Percentiles rank a stretch among this genome's conserved stretches.
Conservation (phyloP, 148 eudicot genomes). For the Pharnaceum exiguum region DNA sequence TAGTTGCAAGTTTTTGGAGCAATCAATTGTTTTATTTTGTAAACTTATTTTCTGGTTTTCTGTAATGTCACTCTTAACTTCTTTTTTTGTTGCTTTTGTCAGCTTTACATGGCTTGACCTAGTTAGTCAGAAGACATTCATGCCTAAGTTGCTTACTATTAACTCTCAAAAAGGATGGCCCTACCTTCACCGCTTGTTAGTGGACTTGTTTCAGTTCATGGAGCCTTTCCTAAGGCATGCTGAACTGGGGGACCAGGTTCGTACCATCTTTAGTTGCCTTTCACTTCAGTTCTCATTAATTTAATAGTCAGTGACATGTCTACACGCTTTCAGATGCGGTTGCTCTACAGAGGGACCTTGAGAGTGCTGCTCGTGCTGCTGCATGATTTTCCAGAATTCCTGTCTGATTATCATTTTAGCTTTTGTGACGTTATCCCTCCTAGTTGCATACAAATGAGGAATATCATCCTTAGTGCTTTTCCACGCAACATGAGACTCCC, state of each 20-base stretch:
- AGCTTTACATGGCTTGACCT: conserved; percentile 98
- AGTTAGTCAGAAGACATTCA: conserved; percentile 89
- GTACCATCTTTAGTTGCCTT: conserved; percentile 5
- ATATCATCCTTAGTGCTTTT: conserved; percentile 94
- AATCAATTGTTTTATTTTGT: not conserved
- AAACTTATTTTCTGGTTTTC: not conserved
- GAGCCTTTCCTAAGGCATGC: conserved; percentile 93
- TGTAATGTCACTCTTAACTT: not conserved
- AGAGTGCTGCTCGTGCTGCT: conserved; percentile 89
- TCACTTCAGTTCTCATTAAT: not conserved
- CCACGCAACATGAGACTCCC: conserved; percentile 99
- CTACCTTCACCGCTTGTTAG: conserved; percentile 73
- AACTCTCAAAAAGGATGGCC: conserved; percentile 98
- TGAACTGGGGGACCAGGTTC: conserved; percentile 80
- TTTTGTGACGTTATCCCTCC: conserved; percentile 97
- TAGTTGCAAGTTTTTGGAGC: too few species aligned
- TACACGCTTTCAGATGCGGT: conserved; percentile 56
- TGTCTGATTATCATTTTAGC: conserved; percentile 95
- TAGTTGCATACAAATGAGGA: conserved; percentile 97
- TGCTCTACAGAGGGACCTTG: conserved; percentile 84
- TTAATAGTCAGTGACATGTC: not conserved
- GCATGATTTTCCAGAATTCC: conserved; percentile 94
- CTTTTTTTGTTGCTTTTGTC: conserved; percentile 19
- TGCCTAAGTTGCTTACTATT: conserved; percentile 89
- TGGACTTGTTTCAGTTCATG: conserved; percentile 86